Conservation (phyloP, 2,329 filamentous ascomycete genomes). For the Talaromyces amestolkiae region DNA sequence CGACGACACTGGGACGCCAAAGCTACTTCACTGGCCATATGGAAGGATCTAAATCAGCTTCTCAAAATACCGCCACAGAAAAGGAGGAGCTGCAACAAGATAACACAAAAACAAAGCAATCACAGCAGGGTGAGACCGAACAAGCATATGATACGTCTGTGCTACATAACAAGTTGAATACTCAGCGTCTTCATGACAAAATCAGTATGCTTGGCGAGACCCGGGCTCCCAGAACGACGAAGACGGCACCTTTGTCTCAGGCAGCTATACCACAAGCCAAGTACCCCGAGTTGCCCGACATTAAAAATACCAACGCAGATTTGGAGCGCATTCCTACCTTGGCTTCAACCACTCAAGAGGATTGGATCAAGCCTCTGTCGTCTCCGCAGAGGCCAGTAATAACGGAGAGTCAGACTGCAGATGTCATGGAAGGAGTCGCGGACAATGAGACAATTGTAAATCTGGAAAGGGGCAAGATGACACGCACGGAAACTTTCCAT, state of each 20-base stretch:
- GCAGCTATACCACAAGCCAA: constrained; percentile 32
- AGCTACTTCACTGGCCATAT: constrained; percentile 74
- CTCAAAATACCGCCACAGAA: constrained; percentile 30
- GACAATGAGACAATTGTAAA: constrained; percentile 52
- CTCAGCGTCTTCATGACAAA: constrained; percentile 85
- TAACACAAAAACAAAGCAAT: constrained; percentile 52
- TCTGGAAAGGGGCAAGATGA: constrained; percentile 48
- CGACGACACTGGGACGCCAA: constrained; percentile 50
- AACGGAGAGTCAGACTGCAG: constrained; percentile 60
- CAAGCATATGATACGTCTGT: constrained; percentile 52
- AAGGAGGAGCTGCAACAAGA: constrained; percentile 42
- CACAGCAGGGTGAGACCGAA: constrained; percentile 50
- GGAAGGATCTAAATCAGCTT: constrained; percentile 52
- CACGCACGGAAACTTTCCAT: constrained; percentile 35
- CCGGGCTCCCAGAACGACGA: constrained; percentile 45
- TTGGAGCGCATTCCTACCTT: constrained; percentile 26
- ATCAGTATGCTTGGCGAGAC: constrained; percentile 72
- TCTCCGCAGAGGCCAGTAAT: constrained; percentile 51
- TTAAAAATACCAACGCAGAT: constrained; percentile 26
- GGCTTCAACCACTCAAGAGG: constrained; percentile 50
- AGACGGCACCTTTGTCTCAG: constrained; percentile 39
- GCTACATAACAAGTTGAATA: constrained; percentile 82
- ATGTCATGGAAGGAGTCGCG: constrained; percentile 59
- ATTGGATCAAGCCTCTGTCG: constrained; percentile 58
- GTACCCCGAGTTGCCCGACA: constrained; percentile 36